A percentile compares a stretch with the other conserved stretches of the same genome.
Evolutionary conservation across 2,329 filamentous ascomycete genomes (phyloP).

Genomic region (Cladosporium oxysporum): DNA sequence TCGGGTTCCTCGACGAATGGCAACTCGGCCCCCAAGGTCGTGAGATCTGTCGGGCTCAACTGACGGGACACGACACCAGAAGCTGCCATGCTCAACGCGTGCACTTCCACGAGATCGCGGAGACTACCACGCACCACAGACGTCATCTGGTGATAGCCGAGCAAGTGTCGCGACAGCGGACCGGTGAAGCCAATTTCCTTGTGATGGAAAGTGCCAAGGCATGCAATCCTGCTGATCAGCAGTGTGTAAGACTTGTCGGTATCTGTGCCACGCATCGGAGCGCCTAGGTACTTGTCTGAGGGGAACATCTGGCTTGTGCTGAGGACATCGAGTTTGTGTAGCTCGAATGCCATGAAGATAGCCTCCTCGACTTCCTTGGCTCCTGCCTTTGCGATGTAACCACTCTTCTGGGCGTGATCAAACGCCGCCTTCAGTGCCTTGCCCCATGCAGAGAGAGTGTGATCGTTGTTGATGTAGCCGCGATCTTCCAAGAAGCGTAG

Average conservation of each 20-base stretch:
- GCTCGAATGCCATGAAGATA: constrained; percentile 79
- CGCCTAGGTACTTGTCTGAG: constrained; percentile 53
- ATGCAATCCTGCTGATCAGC: constrained; percentile 83
- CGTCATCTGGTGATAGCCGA: constrained; percentile 82
- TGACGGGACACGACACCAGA: constrained; percentile 75
- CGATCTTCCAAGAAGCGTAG: constrained; percentile 90
- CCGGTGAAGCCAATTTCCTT: constrained; percentile 89
- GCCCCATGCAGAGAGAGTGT: constrained; percentile 83
- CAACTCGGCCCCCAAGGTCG: constrained; percentile 67
- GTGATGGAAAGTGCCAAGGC: constrained; percentile 79
- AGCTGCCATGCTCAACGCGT: constrained; percentile 77
- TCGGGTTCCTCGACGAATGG: constrained; percentile 72
- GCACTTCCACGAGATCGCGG: constrained; percentile 81
- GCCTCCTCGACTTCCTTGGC: constrained; percentile 68
- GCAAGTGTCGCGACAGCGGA: constrained; percentile 83
- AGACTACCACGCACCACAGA: constrained; percentile 76
- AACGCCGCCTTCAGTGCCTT: constrained; percentile 67
- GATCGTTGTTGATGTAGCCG: constrained; percentile 77
- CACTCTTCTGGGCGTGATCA: constrained; percentile 28
- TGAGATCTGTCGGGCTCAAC: constrained; percentile 48
- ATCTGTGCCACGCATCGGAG: constrained; percentile 60
- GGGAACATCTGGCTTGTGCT: constrained; percentile 68
- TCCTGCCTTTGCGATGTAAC: constrained; percentile 57
- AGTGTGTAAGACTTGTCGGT: constrained; percentile 76
- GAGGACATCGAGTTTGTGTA: constrained; percentile 76